These are phyloP conservation scores for Helicocarpus griseus DNA, from an alignment of 2,329 filamentous ascomycete species.

Conservation along the genomic window DNA sequence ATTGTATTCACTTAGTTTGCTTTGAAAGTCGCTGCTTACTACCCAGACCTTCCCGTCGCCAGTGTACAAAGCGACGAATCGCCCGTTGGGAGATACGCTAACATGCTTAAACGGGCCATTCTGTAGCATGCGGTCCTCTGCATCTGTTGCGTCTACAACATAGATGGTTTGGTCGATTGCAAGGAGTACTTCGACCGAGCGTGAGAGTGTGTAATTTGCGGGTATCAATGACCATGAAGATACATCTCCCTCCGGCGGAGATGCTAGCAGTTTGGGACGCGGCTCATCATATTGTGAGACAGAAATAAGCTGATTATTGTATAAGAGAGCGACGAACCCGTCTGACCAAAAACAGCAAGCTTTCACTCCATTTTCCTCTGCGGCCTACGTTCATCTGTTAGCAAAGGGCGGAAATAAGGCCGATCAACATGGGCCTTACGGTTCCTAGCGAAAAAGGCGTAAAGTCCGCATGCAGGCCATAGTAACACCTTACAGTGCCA, in stretches of 20 bases:
- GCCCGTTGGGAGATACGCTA: constrained; percentile 81
- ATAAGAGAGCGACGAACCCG: constrained; percentile 85
- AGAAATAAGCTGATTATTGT: constrained; percentile 75
- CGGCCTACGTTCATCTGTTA: constrained; percentile 41
- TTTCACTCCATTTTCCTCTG: constrained; percentile 77
- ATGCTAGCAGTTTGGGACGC: constrained; percentile 70
- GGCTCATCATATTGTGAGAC: constrained; percentile 90
- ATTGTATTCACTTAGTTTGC: constrained; percentile 82
- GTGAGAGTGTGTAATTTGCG: constrained; percentile 77
- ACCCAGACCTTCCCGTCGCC: constrained; percentile 79
- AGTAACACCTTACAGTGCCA: constrained; percentile 81
- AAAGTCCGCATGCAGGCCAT: constrained; percentile 89
- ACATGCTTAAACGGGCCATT: constrained; percentile 90
- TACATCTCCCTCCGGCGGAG: constrained; percentile 66
- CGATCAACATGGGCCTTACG: constrained; percentile 26
- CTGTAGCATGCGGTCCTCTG: constrained; percentile 81
- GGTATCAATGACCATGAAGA: constrained; percentile 85
- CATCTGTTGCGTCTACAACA: constrained; percentile 77
- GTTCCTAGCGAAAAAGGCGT: constrained; percentile 87
- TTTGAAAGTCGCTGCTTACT: constrained; percentile 90
- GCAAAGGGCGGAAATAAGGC: background rate
- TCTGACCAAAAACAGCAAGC: constrained; percentile 86
- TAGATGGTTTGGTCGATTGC: constrained; percentile 78
- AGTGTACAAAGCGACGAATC: constrained; percentile 80
- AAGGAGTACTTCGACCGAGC: constrained; percentile 84